phyloP scores from a whole-genome alignment of 495 filamentous ascomycete species.

The Penicillium ucsense region DNA sequence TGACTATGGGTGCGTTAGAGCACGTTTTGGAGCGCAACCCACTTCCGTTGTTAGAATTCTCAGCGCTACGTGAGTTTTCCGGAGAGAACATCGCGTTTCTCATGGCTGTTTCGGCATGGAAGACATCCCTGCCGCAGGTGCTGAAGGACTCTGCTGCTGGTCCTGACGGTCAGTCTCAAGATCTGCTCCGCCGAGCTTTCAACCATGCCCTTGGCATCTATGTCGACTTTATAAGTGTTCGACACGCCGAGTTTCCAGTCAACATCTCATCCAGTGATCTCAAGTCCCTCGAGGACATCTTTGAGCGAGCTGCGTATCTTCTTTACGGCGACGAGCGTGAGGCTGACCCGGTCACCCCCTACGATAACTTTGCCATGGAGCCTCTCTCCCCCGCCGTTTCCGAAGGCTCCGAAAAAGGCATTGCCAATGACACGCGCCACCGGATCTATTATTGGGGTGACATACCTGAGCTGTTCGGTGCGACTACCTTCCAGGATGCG shows the following conservation, averaged over 20 bases:
- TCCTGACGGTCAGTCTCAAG: constrained; percentile 13
- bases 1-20: constrained; percentile 51
- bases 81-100: constrained; percentile 63
- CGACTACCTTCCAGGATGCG: constrained; percentile 47
- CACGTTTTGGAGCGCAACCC: constrained; percentile 46
- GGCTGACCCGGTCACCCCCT: constrained; percentile 21
- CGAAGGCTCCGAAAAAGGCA: constrained; percentile 13
- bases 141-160: constrained; percentile 9
- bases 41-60: constrained; percentile 46
- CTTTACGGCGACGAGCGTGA: constrained; percentile 25
- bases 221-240: constrained; percentile 42
- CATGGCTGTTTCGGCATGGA: constrained; percentile 47
- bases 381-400: constrained; percentile 13
- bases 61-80: constrained; percentile 53
- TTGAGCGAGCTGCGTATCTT: constrained; percentile 30
- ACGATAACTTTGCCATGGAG: constrained; percentile 16
- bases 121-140: constrained; percentile 16
- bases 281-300: constrained; percentile 37
- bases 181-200: constrained; percentile 32
- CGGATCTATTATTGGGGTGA: constrained; percentile 26
- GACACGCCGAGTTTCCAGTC: constrained; percentile 52
- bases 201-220: constrained; percentile 49
- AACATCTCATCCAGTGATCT: constrained; percentile 48
- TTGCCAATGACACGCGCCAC: constrained; percentile 14
- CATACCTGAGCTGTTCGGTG: constrained; percentile 42